Evolutionary conservation across 306 rosid species (phyloP), one percentile per base, ranked within the genome.

Genomic region (Acacia melanoxylon): DNA sequence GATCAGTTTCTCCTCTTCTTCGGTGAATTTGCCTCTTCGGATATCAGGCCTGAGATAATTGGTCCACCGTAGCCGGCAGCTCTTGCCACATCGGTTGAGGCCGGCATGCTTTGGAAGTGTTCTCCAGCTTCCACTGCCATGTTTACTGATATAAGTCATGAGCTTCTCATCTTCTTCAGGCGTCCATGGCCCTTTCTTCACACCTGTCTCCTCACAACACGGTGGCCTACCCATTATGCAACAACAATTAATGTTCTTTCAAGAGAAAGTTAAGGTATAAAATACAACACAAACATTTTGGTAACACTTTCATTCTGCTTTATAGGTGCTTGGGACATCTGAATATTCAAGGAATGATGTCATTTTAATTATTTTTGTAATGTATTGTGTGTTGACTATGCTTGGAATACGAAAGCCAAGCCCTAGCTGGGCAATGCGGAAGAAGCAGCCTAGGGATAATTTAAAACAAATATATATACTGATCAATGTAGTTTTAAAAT

Each of bases 111-210:
- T 90, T 24, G 98, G 85, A 45, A 95, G 87, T 5, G 92, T 59
- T 80, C 95, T 88, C 98, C 98, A 95, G 72, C 86, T 91, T 75
- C 98, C 98, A 80, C 89, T 91, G 51, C 98, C 97, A 66, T 93
- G 78, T 40, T 48, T 80, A 48, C 20, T 86, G 74, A 95, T 90
- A 52, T 89, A 87, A 85, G 88, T 89, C 35, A 83, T 41, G 37
- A 92, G 85, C 70, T 80, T 90, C 76, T 85, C 80, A 80, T 92
- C 97, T 92, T 92, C 94, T 65, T 95, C 98, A 4, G 89, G 85
- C 58, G 94, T 95, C 98, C 98, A 95, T 81, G 97, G 98, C 81
- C 98, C 98, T 88, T 88, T 95, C 91, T 95, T 95, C 37, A 93
- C 86, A 76, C 77, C 82, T 22, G 5, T 46, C 69, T 87, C 91